These are phyloP conservation scores for Saksenaea oblongispora DNA, from an alignment of 371 early-diverging fungal genomes.

Conservation along the genomic window DNA sequence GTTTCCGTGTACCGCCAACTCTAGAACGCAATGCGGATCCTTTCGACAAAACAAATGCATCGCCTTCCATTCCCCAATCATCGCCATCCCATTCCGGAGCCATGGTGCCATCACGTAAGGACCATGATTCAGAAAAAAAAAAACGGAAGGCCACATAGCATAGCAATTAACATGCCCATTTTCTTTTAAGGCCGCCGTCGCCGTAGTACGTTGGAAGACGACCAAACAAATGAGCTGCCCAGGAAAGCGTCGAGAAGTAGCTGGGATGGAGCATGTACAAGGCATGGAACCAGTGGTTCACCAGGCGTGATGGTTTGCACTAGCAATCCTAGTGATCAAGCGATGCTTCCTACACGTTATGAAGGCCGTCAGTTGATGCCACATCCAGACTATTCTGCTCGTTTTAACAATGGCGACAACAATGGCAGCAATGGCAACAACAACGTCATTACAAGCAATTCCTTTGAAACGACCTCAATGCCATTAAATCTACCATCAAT, in stretches of 20 bases:
- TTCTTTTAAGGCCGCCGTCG: not conserved
- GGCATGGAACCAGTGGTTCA: not conserved
- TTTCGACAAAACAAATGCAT: conserved; percentile 6
- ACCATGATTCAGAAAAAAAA: not conserved
- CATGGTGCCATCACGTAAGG: not conserved
- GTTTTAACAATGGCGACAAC: not conserved
- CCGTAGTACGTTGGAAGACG: not conserved
- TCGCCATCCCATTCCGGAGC: not conserved
- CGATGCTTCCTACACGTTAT: not conserved
- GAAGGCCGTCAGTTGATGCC: not conserved
- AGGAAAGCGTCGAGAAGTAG: not conserved
- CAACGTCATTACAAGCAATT: not conserved
- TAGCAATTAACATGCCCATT: not conserved
- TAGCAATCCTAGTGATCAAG: not conserved
- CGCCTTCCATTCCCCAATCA: conserved; percentile 11
- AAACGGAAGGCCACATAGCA: not conserved
- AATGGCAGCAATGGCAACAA: not conserved
- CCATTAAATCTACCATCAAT: not conserved
- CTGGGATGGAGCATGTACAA: not conserved
- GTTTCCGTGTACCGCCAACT: conserved; percentile 55
- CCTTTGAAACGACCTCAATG: not conserved
- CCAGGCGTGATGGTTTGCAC: not conserved
- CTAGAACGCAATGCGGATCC: conserved; percentile 27
- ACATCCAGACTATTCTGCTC: not conserved
- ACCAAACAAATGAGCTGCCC: not conserved